phyloP scores from a whole-genome alignment of 2,329 filamentous ascomycete species.

The Penicillium paneum region DNA sequence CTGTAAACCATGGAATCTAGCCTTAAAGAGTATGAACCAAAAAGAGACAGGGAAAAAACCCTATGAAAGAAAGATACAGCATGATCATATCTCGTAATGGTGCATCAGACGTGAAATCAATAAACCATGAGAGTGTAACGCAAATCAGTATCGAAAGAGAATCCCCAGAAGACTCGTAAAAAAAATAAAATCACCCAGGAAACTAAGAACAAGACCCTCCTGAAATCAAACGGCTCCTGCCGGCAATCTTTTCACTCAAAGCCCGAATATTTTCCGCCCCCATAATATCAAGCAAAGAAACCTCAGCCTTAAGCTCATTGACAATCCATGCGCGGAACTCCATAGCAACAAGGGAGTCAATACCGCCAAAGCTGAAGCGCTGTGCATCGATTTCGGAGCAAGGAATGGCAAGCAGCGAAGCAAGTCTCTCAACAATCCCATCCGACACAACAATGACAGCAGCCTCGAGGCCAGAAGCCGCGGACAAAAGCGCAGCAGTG shows the following conservation, averaged over 20 bases:
- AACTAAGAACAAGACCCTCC: not conserved
- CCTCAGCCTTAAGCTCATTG: conserved; percentile 28
- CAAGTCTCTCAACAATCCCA: conserved; percentile 17
- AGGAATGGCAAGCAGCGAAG: conserved; percentile 24
- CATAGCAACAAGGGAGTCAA: conserved; percentile 32
- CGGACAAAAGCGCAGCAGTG: conserved; percentile 7
- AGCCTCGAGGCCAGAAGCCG: not conserved
- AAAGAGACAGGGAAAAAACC: not conserved
- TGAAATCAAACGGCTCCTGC: conserved; percentile 6
- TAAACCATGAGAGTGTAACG: not conserved
- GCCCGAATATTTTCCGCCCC: conserved; percentile 18
- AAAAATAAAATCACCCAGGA: not conserved
- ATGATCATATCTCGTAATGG: not conserved
- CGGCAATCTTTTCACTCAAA: conserved; percentile 18
- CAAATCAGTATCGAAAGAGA: not conserved
- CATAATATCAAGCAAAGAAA: conserved; percentile 24
- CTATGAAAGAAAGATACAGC: not conserved
- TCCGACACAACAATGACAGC: conserved; percentile 13
- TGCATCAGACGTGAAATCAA: not conserved
- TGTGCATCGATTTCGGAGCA: conserved; percentile 26
- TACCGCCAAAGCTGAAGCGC: conserved; percentile 22
- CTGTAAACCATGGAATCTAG: not conserved
- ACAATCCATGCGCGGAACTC: conserved; percentile 32
- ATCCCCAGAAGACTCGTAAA: not conserved
- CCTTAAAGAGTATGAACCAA: not conserved